Conservation (phyloP, 192 early-diverging fungal species). For the Coemansia sp. region DNA sequence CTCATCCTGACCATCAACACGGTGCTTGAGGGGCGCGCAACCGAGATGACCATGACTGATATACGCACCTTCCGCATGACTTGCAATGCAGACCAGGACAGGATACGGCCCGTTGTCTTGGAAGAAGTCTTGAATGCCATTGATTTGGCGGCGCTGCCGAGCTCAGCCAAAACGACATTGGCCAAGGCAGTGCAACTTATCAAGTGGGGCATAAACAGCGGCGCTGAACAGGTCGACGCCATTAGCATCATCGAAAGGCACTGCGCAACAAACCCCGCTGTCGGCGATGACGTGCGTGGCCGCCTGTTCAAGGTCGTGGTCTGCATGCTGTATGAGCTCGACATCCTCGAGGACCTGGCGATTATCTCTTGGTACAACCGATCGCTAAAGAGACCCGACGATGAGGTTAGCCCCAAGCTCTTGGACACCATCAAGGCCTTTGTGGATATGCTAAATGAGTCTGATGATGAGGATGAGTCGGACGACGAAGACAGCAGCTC, state of each 20-base stretch:
- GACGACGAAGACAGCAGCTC: slow-evolving; percentile 36
- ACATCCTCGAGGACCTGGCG: slow-evolving; percentile 80
- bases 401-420: slow-evolving; percentile 40
- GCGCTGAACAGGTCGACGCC: slow-evolving; percentile 75
- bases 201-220: slow-evolving; percentile 61
- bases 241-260: slow-evolving; percentile 56
- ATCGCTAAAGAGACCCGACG: slow-evolving; percentile 41
- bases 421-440: slow-evolving; percentile 63
- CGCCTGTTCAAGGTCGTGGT: slow-evolving; percentile 65
- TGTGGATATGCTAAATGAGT: slow-evolving; percentile 69
- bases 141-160: slow-evolving; percentile 51
- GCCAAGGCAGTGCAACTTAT: slow-evolving; percentile 72
- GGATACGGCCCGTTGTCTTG: slow-evolving; percentile 74
- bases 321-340: slow-evolving; percentile 70
- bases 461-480: slow-evolving; percentile 65
- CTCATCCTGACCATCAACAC: slow-evolving; percentile 75
- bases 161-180: slow-evolving; percentile 52
- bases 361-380: slow-evolving; percentile 75
- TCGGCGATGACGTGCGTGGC: slow-evolving; percentile 35
- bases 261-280: slow-evolving; percentile 37
- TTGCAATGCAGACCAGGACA: slow-evolving; percentile 75
- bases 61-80: slow-evolving; percentile 86
- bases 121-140: slow-evolving; percentile 66
- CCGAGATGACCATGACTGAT: slow-evolving; percentile 78
- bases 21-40: slow-evolving; percentile 75